Evolutionary conservation across 2,329 filamentous ascomycete genomes (phyloP), one percentile per base, ranked within the genome.

Genomic region (Pyrenophora graminea): DNA sequence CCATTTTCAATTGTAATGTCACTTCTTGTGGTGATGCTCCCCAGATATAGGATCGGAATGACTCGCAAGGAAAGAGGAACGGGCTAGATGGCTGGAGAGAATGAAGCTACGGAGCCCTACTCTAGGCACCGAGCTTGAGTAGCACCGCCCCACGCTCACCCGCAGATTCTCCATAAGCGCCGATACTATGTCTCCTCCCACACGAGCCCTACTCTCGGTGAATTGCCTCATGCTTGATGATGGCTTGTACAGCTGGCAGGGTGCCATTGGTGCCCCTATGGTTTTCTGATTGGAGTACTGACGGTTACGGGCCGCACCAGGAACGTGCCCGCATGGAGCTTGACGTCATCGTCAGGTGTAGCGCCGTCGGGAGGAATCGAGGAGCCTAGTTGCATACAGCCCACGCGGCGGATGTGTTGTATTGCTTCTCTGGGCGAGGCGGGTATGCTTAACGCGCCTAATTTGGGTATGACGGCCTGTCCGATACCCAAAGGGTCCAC

Each of bases 221-320:
- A 48, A 57, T 49, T 39, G 51, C 44, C 34, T 53, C 52, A 71
- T 68, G 64, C 65, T 59, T 48, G 53, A 61, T 68, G 63, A 70
- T 69, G 62, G 53, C 56, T 59, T 64, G 67, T 67, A 70, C 68
- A 71, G 67, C 66, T 72, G 68, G 67, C 69, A 67, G 17, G 44
- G 56, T 44, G 55, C 62, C 53, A 71, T 71, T 72, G 69, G 69
- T 51, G 56, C 48, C 45, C 54, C 43, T 23, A 46, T 37, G 53
- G 42, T 44, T 49, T 43, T 51, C 30, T 62, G 56, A 64, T 62
- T 61, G 60, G 68, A 43, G 46, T 58, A 48, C 51, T 39, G 45
- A 53, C 62, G 55, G 66, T 46, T 58, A 59, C 63, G 63, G 64
- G 51, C 67, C 61, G 64, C 56, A 47, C 57, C 61, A 63, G 58